A percentile compares a stretch with the other conserved stretches of the same genome.
Conservation (phyloP, 768 basidiomycete genomes). For the Sarcodon sp. region DNA sequence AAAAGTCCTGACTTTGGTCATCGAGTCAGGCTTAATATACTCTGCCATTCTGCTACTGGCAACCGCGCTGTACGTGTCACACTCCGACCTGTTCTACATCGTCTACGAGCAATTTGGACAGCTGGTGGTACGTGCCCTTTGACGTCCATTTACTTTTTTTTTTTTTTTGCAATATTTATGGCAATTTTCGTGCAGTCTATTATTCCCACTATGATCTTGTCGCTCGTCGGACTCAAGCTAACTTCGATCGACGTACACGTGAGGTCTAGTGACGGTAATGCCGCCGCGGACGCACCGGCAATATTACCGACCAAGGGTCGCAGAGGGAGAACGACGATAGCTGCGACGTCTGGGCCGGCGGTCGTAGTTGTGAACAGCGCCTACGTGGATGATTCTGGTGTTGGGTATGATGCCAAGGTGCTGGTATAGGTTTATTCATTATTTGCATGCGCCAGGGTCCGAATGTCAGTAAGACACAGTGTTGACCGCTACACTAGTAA, state of each 20-base stretch:
- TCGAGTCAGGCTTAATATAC: conserved; percentile 20
- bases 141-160: not conserved
- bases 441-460: no score
- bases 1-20: conserved; percentile 15
- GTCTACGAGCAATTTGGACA: conserved; percentile 23
- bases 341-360: no score
- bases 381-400: no score
- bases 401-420: no score
- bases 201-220: conserved; percentile 18
- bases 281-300: no score
- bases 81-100: conserved; percentile 21
- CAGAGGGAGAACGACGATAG: no score
- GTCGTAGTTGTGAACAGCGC: no score
- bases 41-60: conserved; percentile 20
- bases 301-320: no score
- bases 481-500: no score
- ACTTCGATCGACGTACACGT: conserved; percentile 16
- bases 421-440: no score
- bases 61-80: conserved; percentile 19
- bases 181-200: conserved; percentile 12
- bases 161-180: not conserved
- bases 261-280: conserved; percentile 5
- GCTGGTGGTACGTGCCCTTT: conserved; percentile 12
- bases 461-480: no score
- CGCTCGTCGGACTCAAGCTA: conserved; percentile 15